Evolutionary conservation across 805 yeast genomes (phyloP), one percentile per base, ranked within the genome.

Genomic region (Lachancea nothofagi): DNA sequence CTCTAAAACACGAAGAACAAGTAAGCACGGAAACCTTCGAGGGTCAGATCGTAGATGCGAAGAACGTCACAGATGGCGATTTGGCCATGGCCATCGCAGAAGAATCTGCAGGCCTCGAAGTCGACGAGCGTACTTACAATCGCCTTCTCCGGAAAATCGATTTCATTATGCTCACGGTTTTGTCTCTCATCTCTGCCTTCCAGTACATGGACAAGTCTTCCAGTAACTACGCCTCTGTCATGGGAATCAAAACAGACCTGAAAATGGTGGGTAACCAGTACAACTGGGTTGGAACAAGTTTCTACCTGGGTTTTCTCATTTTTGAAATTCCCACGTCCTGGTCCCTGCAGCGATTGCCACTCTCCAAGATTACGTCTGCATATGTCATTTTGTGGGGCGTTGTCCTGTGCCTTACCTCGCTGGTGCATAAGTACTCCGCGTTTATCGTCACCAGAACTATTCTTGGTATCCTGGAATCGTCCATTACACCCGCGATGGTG

Each of bases 231-330:
- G 71, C 71, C 2, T 48, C 69, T 1, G 51, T 67, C 24, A 54
- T 64, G 47, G 71, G 71, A 1, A 42, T 68, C 38, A 45, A 58
- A 31, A 28, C 43, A 23, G 73, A 66, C 41, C 47, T 64, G 40
- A 43, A 58, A 45, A 72, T 73, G 72, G 39, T 49, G 44, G 60
- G 63, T 12, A 42, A 43, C 15, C 49, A 65, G 50, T 67, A 71
- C 51, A 50, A 71, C 39, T 72, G 80, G 76, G 54, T 69, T 13
- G 74, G 79, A 9, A 65, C 78, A 2, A 66, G 72, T 9, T 77
- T 76, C 47, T 77, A 76, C 48, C 50, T 80, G 21, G 86, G 85
- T 3, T 80, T 78, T 51, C 55, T 80, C 34, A 30, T 46, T 19
- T 19, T 21, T n/a, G 41, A 46, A 24, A 21, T 42, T 15, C 38